Conservation (phyloP, 2,329 filamentous ascomycete genomes). For the Clonostachys chloroleuca region DNA sequence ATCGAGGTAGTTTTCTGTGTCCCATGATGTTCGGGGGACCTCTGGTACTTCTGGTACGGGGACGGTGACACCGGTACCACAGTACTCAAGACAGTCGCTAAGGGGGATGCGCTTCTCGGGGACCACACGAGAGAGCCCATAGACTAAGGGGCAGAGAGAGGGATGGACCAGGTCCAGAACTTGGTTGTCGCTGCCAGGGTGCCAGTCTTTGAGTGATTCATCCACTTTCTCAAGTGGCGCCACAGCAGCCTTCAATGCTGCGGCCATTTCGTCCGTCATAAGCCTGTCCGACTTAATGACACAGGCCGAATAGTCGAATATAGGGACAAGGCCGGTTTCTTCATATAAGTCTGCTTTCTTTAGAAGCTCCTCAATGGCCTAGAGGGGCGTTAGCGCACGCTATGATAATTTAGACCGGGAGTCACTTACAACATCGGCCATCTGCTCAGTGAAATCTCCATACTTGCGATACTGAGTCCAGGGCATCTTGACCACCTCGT, state of each 20-base stretch:
- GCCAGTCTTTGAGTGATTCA: constrained; percentile 36
- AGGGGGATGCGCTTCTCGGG: background rate
- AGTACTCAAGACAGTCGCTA: background rate
- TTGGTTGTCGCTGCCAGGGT: constrained; percentile 44
- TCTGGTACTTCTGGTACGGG: background rate
- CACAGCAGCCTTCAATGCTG: constrained; percentile 36
- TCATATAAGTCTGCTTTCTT: constrained; percentile 24
- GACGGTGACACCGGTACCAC: background rate
- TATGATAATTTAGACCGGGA: background rate
- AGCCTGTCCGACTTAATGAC: constrained; percentile 27
- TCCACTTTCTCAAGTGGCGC: constrained; percentile 41
- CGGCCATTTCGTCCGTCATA: constrained; percentile 8
- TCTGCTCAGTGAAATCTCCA: constrained; percentile 17
- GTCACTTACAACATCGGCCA: constrained; percentile 21
- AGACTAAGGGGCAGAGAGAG: constrained; percentile 51
- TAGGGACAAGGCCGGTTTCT: constrained; percentile 21
- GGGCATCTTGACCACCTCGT: constrained; percentile 18
- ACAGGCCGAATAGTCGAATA: constrained; percentile 21
- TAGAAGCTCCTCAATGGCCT: constrained; percentile 25
- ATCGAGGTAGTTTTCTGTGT: background rate
- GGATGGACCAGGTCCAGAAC: constrained; percentile 56
- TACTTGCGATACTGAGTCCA: constrained; percentile 13
- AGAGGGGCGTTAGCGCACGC: background rate
- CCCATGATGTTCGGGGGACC: background rate
- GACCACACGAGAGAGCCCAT: constrained; percentile 17